These are phyloP conservation scores for Pachyrhizus erosus DNA, from an alignment of 306 rosid species.

Conservation along the genomic window DNA sequence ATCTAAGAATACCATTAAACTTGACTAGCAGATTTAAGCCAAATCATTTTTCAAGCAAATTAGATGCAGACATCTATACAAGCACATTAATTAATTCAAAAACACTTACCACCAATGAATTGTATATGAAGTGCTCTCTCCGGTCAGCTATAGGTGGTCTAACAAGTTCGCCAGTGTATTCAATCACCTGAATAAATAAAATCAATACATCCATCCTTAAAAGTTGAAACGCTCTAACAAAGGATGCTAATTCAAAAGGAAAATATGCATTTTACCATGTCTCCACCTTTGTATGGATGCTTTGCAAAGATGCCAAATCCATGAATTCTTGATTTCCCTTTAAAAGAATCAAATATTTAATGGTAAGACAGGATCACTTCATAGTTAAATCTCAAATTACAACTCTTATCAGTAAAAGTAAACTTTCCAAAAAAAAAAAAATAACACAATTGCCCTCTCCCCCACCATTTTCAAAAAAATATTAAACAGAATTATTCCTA, in stretches of 20 bases:
- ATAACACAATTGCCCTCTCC: background rate
- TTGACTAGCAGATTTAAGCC: background rate
- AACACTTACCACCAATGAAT: constrained; percentile 91
- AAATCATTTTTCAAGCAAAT: constrained; percentile 16
- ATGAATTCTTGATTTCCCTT: constrained; percentile 98
- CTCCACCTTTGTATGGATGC: constrained; percentile 98
- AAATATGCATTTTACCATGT: constrained; percentile 72
- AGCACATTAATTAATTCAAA: constrained; percentile 29
- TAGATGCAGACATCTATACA: background rate
- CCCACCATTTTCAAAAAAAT: constrained; percentile 19
- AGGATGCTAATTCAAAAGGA: constrained; percentile 30
- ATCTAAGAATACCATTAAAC: constrained; percentile 2
- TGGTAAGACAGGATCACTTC: constrained; percentile 12
- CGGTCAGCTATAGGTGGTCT: constrained; percentile 96
- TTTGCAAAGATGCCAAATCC: constrained; percentile 99
- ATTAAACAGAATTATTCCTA: constrained; percentile 45
- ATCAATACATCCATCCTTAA: constrained; percentile 11
- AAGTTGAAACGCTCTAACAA: constrained; percentile 34
- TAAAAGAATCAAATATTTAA: constrained; percentile 22
- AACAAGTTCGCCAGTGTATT: constrained; percentile 94
- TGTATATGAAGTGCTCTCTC: constrained; percentile 95
- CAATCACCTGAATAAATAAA: constrained; percentile 76
- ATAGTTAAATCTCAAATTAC: constrained; percentile 32
- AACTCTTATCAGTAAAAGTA: constrained; percentile 20
- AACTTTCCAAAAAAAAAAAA: constrained; percentile 32